Conservation (phyloP, 1,284 basidiomycete genomes). For the Mrakiaceae sp. region DNA sequence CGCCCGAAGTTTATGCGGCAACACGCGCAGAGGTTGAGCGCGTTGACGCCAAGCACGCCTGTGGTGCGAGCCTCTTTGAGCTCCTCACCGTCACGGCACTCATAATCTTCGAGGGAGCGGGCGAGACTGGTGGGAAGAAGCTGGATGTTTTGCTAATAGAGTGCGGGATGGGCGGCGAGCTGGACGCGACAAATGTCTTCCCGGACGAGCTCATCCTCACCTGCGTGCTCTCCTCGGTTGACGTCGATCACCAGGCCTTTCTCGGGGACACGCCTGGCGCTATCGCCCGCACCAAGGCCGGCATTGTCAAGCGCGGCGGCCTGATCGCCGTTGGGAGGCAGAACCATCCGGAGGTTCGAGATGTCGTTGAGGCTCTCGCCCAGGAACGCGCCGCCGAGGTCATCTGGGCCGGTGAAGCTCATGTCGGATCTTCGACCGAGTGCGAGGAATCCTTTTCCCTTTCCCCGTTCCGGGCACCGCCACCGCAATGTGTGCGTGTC, state of each 20-base stretch:
- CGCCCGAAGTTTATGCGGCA: constrained; percentile 42
- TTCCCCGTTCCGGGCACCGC: constrained; percentile 34
- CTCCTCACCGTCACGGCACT: constrained; percentile 69
- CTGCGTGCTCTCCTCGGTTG: constrained; percentile 73
- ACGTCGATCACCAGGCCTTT: constrained; percentile 84
- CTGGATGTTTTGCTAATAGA: constrained; percentile 81
- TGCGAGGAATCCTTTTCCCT: constrained; percentile 37
- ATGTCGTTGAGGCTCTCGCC: constrained; percentile 38
- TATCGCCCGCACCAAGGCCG: constrained; percentile 76
- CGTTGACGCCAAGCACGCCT: constrained; percentile 40
- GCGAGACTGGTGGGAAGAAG: background rate
- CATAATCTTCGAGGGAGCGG: constrained; percentile 42
- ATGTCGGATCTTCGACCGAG: constrained; percentile 27
- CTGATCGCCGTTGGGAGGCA: constrained; percentile 69
- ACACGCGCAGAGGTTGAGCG: constrained; percentile 44
- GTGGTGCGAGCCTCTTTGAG: constrained; percentile 64
- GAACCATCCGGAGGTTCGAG: constrained; percentile 43
- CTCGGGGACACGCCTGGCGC: constrained; percentile 62
- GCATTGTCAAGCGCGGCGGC: constrained; percentile 57
- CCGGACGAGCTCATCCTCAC: constrained; percentile 56
- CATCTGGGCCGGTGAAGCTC: constrained; percentile 18
- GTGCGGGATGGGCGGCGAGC: constrained; percentile 85
- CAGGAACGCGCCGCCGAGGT: constrained; percentile 25
- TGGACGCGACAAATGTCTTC: constrained; percentile 90
- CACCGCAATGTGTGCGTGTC: constrained; percentile 20